Evolutionary conservation across 345 rosid genomes (phyloP).

Genomic region (Aurinia saxatilis): DNA sequence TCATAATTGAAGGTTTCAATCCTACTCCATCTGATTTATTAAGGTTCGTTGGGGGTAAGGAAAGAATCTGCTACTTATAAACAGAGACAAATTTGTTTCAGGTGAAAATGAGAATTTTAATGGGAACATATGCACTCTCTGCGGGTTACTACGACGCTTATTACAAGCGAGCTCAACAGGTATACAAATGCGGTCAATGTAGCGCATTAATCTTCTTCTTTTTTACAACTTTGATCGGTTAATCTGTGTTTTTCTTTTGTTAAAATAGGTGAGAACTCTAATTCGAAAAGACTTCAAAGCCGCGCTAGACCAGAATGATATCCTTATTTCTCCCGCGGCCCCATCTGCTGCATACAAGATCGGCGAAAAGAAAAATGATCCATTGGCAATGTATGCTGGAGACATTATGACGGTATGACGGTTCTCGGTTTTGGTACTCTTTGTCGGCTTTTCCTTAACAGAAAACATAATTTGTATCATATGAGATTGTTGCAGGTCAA

Average conservation of each 20-base stretch:
- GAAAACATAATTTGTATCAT: background rate
- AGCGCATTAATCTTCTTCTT: too few species aligned
- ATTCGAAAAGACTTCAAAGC: conserved; percentile 61
- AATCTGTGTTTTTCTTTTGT: background rate
- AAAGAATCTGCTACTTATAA: too few species aligned
- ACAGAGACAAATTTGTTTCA: conserved; percentile 4
- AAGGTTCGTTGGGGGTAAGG: too few species aligned
- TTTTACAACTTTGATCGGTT: background rate
- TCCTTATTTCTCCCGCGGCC: conserved; percentile 88
- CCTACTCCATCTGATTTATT: background rate
- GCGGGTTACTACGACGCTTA: conserved; percentile 95
- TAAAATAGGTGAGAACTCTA: conserved; percentile 78
- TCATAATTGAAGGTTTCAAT: background rate
- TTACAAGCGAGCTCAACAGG: conserved; percentile 94
- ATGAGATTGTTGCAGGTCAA: conserved; percentile 58
- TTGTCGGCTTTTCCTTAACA: background rate
- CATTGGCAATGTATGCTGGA: conserved; percentile 92
- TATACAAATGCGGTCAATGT: conserved; percentile 12
- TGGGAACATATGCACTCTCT: conserved; percentile 96
- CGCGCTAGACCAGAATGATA: conserved; percentile 65
- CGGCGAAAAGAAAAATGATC: conserved; percentile 93
- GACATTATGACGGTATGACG: conserved; percentile 82
- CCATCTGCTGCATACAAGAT: conserved; percentile 89
- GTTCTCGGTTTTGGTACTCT: background rate
- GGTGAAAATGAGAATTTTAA: conserved; percentile 94